Conservation (phyloP, 768 basidiomycete genomes). For the Strobilomyces dryophilus region DNA sequence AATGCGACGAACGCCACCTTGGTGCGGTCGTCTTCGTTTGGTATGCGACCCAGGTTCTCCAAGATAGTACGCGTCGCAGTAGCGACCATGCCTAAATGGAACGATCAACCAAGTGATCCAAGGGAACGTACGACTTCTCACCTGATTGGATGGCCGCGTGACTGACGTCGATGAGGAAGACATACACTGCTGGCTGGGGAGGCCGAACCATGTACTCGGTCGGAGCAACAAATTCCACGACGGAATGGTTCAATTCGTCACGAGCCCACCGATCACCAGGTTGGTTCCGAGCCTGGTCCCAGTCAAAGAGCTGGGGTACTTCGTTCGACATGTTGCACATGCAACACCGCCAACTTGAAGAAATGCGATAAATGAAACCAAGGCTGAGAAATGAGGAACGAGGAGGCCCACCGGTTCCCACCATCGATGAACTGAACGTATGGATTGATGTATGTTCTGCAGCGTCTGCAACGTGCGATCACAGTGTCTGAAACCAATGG, state of each 20-base stretch:
- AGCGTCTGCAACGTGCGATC: slow-evolving; percentile 93
- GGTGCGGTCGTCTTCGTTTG: slow-evolving; percentile 90
- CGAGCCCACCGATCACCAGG: slow-evolving; percentile 95
- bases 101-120: not conserved
- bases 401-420: slow-evolving; percentile 68
- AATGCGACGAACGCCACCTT: slow-evolving; percentile 92
- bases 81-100: slow-evolving; percentile 83
- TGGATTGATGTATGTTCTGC: slow-evolving; percentile 96
- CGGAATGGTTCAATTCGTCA: slow-evolving; percentile 87
- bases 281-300: slow-evolving; percentile 91
- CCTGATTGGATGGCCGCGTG: slow-evolving; percentile 88
- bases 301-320: slow-evolving; percentile 97
- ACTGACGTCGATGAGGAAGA: slow-evolving; percentile 96
- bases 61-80: slow-evolving; percentile 96
- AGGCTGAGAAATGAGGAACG: not conserved
- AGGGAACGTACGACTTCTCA: slow-evolving; percentile 28
- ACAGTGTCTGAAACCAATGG: slow-evolving; percentile 92
- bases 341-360: slow-evolving; percentile 88
- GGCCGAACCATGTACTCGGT: slow-evolving; percentile 99
- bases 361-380: slow-evolving; percentile 1
- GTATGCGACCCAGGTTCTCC: slow-evolving; percentile 91
- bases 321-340: slow-evolving; percentile 99
- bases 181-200: slow-evolving; percentile 94
- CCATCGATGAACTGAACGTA: slow-evolving; percentile 98
- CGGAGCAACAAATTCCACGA: slow-evolving; percentile 96